Evolutionary conservation across 2,329 filamentous ascomycete genomes (phyloP).

Genomic region (Pseudovirgaria hyperparasitica): DNA sequence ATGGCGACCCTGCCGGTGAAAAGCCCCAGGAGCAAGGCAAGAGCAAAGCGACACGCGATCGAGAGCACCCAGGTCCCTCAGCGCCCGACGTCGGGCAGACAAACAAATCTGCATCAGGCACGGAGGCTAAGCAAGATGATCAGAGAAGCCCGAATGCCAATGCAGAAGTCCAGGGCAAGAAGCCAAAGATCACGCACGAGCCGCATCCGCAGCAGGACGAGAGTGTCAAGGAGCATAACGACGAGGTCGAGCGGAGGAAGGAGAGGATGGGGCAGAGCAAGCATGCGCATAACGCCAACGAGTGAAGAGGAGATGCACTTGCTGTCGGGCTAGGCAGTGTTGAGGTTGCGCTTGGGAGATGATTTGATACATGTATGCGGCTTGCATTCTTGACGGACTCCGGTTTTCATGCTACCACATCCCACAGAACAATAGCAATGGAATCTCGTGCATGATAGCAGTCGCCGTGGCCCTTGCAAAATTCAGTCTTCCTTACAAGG

Average conservation of each 20-base stretch:
- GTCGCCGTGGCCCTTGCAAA: too few relatives aligned
- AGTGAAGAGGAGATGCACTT: too few relatives aligned
- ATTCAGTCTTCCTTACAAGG: too few relatives aligned
- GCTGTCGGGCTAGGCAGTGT: too few relatives aligned
- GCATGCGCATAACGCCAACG: constrained; percentile 22
- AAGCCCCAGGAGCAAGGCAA: constrained; percentile 30
- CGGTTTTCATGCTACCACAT: too few relatives aligned
- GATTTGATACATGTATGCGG: too few relatives aligned
- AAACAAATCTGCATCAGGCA: constrained; percentile 13
- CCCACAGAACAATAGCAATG: too few relatives aligned
- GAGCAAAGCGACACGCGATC: constrained; percentile 22
- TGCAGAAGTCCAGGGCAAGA: constrained; percentile 19
- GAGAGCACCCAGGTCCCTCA: constrained; percentile 33
- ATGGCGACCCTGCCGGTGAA: constrained; percentile 29
- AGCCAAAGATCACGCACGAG: constrained; percentile 30
- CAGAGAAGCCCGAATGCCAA: constrained; percentile 9
- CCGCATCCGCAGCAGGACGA: constrained; percentile 17
- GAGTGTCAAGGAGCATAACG: constrained; percentile 31
- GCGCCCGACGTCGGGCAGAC: constrained; percentile 28
- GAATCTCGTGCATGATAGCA: too few relatives aligned
- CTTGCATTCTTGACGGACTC: too few relatives aligned
- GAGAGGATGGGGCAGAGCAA: constrained; percentile 31
- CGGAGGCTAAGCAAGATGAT: constrained; percentile 1
- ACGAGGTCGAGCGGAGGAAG: constrained; percentile 29
- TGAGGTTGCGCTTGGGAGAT: too few relatives aligned